Conservation (phyloP, 2,329 filamentous ascomycete genomes). For the Aureobasidium lini region DNA sequence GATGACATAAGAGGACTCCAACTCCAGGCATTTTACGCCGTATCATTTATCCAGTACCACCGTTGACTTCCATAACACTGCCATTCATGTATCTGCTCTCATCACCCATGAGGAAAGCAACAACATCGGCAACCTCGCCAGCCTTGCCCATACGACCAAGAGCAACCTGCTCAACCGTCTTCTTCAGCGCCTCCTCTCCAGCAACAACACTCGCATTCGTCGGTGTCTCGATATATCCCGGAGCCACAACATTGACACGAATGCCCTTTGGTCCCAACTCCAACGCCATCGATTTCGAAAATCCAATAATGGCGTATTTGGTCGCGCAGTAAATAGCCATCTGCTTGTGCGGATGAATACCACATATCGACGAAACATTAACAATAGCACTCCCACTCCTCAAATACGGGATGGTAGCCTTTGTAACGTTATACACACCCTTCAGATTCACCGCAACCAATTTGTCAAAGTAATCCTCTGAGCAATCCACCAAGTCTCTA, state of each 20-base stretch:
- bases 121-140: conserved; percentile 45
- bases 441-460: conserved; percentile 34
- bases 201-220: conserved; percentile 44
- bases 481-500: conserved; percentile 28
- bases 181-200: conserved; percentile 38
- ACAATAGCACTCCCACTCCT: conserved; percentile 30
- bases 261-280: conserved; percentile 32
- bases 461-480: conserved; percentile 38
- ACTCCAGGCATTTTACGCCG: not conserved
- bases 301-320: conserved; percentile 38
- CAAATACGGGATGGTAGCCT: conserved; percentile 35
- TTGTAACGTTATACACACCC: conserved; percentile 34
- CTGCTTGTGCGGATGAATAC: conserved; percentile 28
- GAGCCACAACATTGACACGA: conserved; percentile 33
- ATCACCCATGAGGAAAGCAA: conserved; percentile 42
- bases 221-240: conserved; percentile 40
- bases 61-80: conserved; percentile 42
- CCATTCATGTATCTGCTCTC: conserved; percentile 42
- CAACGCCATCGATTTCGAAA: conserved; percentile 39
- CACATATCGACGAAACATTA: conserved; percentile 37
- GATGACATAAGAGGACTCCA: not conserved
- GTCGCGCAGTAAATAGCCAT: conserved; percentile 36
- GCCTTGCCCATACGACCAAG: conserved; percentile 37
- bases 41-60: conserved; percentile 22
- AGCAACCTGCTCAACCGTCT: conserved; percentile 33